These are phyloP conservation scores for Hypoxylon sp. DNA, from an alignment of 2,329 filamentous ascomycete species.

Conservation along the genomic window DNA sequence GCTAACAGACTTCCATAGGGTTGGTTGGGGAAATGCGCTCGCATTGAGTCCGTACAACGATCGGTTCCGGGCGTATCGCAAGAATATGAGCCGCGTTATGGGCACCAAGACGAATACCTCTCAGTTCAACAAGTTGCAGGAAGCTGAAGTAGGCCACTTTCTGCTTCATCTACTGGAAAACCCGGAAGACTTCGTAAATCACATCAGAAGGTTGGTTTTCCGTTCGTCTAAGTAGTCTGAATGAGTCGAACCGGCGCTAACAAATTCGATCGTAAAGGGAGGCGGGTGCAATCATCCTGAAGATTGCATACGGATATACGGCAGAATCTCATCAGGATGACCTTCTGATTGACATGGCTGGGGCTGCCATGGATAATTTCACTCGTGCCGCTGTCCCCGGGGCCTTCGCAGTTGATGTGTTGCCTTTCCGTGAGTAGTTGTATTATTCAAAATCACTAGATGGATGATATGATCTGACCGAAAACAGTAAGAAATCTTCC, in stretches of 20 bases:
- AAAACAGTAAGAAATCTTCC: conserved; percentile 47
- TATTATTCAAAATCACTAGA: background rate
- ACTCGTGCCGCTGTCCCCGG: conserved; percentile 36
- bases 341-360: conserved; percentile 44
- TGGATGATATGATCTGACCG: conserved; percentile 10
- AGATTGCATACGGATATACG: conserved; percentile 53
- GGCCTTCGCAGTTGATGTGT: conserved; percentile 50
- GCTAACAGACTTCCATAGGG: conserved; percentile 28
- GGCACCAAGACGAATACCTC: conserved; percentile 59
- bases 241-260: background rate
- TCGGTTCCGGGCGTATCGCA: conserved; percentile 60
- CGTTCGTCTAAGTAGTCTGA: background rate
- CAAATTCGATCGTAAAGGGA: conserved; percentile 53
- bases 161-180: conserved; percentile 60
- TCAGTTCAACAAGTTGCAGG: conserved; percentile 60
- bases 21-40: conserved; percentile 59
- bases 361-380: conserved; percentile 46
- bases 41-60: conserved; percentile 57
- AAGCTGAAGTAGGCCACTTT: conserved; percentile 62
- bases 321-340: conserved; percentile 46
- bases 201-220: conserved; percentile 60
- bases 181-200: conserved; percentile 57
- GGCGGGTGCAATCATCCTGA: conserved; percentile 50
- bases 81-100: conserved; percentile 61
- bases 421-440: conserved; percentile 46